A percentile compares a stretch with the other conserved stretches of the same genome.
phyloP scores from a whole-genome alignment of 1,284 basidiomycete species.

The Somion occarium region DNA sequence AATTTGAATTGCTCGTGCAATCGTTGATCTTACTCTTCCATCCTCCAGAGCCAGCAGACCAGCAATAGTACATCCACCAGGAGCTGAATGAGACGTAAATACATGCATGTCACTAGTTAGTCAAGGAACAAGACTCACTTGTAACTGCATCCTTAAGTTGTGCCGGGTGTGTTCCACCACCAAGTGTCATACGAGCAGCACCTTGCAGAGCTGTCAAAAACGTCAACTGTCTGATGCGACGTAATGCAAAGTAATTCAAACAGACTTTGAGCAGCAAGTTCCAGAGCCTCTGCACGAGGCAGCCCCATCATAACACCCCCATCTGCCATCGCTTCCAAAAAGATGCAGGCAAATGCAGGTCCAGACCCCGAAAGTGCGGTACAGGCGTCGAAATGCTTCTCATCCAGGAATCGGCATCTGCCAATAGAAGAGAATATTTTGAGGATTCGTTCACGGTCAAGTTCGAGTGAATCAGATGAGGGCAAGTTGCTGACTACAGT shows the following conservation, averaged over 20 bases:
- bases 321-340: constrained; percentile 98
- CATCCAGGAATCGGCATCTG: constrained; percentile 89
- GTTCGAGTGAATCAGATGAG: constrained; percentile 43
- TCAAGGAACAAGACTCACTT: constrained; percentile 50
- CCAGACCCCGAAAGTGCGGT: constrained; percentile 96
- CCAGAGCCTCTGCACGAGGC: constrained; percentile 89
- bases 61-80: constrained; percentile 98
- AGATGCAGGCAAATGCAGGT: constrained; percentile 95
- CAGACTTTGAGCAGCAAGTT: constrained; percentile 94
- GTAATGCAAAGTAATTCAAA: constrained; percentile 11
- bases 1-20: constrained; percentile 92
- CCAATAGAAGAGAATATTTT: constrained; percentile 96
- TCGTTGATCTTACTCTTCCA: constrained; percentile 89
- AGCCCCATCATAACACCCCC: constrained; percentile 99
- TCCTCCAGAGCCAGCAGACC: constrained; percentile 95
- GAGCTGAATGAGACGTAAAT: constrained; percentile 50
- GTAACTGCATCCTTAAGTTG: constrained; percentile 98
- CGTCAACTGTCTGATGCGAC: no score
- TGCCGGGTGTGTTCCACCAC: constrained; percentile 87
- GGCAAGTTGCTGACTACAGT: constrained; percentile 81
- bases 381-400: constrained; percentile 98
- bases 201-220: constrained; percentile 81
- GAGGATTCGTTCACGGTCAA: constrained; percentile 74
- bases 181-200: constrained; percentile 92
- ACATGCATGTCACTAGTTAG: neutral